These are phyloP conservation scores for Chalara sp. DNA, from an alignment of 2,329 filamentous ascomycete genomes.

Conservation along the genomic window DNA sequence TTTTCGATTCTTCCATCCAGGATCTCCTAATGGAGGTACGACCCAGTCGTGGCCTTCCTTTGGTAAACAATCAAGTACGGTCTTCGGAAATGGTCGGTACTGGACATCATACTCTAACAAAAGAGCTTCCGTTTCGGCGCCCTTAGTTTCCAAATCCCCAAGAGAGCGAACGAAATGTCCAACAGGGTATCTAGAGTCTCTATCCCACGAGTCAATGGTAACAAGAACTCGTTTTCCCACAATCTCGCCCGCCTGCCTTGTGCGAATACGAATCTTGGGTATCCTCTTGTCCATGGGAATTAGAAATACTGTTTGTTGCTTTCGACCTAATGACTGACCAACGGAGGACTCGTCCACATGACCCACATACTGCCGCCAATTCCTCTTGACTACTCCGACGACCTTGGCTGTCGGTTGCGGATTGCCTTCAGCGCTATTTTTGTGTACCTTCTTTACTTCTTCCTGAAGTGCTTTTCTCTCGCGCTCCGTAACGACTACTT, in stretches of 20 bases:
- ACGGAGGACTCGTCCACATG: slow-evolving; percentile 87
- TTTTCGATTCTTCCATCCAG: slow-evolving; percentile 77
- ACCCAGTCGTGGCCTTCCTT: slow-evolving; percentile 89
- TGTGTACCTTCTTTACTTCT: slow-evolving; percentile 81
- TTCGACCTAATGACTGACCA: slow-evolving; percentile 65
- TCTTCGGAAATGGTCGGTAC: slow-evolving; percentile 93
- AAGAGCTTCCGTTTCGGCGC: slow-evolving; percentile 93
- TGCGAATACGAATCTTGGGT: slow-evolving; percentile 90
- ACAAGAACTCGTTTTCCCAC: slow-evolving; percentile 88
- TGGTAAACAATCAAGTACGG: slow-evolving; percentile 88
- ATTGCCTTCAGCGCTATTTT: slow-evolving; percentile 65
- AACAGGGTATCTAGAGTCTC: slow-evolving; percentile 84
- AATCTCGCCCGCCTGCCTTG: slow-evolving; percentile 81
- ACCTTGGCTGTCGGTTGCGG: slow-evolving; percentile 88
- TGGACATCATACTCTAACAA: slow-evolving; percentile 95
- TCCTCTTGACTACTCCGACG: slow-evolving; percentile 87
- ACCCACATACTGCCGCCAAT: slow-evolving; percentile 97
- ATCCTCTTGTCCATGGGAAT: slow-evolving; percentile 98
- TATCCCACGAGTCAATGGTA: slow-evolving; percentile 91
- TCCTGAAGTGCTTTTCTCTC: slow-evolving; percentile 85
- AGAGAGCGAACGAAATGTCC: slow-evolving; percentile 92
- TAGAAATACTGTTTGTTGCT: slow-evolving; percentile 88
- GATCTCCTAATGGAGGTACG: slow-evolving; percentile 74
- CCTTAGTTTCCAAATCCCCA: slow-evolving; percentile 91
- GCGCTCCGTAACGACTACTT: slow-evolving; percentile 76